Evolutionary conservation across 2,329 filamentous ascomycete species (phyloP), one percentile per base, ranked within the genome.

Genomic region (Verticillium isaacii): DNA sequence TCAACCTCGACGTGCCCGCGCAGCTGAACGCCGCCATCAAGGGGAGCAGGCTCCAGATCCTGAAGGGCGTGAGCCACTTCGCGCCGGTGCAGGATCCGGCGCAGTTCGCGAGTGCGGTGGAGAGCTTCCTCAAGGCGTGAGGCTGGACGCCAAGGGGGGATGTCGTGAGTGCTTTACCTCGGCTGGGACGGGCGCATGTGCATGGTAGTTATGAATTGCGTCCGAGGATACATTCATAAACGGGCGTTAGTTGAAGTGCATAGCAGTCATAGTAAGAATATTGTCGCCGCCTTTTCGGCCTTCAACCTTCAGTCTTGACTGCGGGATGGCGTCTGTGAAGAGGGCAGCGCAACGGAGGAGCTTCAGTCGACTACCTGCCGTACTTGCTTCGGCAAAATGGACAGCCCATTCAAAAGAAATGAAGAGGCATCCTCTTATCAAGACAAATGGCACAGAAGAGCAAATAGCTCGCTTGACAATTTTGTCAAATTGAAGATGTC

Each of bases 31-130:
- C 63, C 12, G 71, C 74, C 36, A 77, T 79, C 57, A 64, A 67
- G n/a, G 73, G 73, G 3, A 79, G 77, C 61, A 67, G 68, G 59
- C 60, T 75, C 55, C 66, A 71, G 41, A 75, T 73, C 8, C 64
- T 79, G 63, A 69, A 62, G 1, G 71, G 70, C 1, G 77, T 78
- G 6, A 78, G 77, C 63, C 77, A 79, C 63, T 79, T 79, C 65
- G 77, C 76, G 39, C 77, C 77, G 1, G 37, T 78, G 17, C 77
- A 79, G 64, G 72, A 79, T 64, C 74, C 77, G 3, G 67, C 66
- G 2, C 69, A 73, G 63, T 76, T 76, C 58, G 68, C 73, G 2
- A 61, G 64, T 14, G 72, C 72, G 23, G 67, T 75, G 6, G 63
- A 70, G 63, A 62, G 67, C 29, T 76, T 73, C 45, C 67, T 75